Evolutionary conservation across 805 yeast genomes (phyloP), one percentile per base, ranked within the genome.

Genomic region (Spathaspora passalidarum): DNA sequence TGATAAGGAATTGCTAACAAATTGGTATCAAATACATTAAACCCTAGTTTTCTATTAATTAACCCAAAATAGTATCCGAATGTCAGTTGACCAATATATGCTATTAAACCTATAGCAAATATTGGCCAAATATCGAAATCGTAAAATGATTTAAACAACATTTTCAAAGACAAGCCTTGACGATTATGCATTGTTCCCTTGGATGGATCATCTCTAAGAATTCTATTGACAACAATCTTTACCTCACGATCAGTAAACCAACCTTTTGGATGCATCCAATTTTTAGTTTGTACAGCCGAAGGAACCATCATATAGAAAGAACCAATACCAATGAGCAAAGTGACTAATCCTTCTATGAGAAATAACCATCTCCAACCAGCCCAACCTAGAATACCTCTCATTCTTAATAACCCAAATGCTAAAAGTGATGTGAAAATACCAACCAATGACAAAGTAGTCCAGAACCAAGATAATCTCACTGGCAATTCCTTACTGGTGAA

Each of bases 361-460:
- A 83, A 83, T 21, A 83, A 63, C 80, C 83, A 83, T 38, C 74
- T 65, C 88, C 88, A 83, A 19, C 85, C 84, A 9, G 62, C 63
- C 56, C 67, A 62, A 4, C 79, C 74, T 13, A 52, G 49, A 2
- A 55, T 48, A n/a, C 80, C 81, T 23, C 78, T 64, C 61, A 83
- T 64, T 45, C 70, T 70, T 43, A 81, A 66, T 34, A 83, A 61
- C 2, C 81, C 88, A 50, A 71, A 78, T 0, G 62, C 82, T 26
- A 78, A 61, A 18, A 81, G 57, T 2, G 62, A 54, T 7, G 63
- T 52, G n/a, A 36, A 38, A 38, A 62, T 60, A 23, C 50, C 48
- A 10, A 55, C 59, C 5, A 60, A 32, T 5, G 61, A 53, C 16
- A 56, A 40, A 5, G 68, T 55, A 1, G 68, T 60, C 72, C 62